Conservation (phyloP, 2,329 filamentous ascomycete genomes). For the Tolypocladium endophyticum region DNA sequence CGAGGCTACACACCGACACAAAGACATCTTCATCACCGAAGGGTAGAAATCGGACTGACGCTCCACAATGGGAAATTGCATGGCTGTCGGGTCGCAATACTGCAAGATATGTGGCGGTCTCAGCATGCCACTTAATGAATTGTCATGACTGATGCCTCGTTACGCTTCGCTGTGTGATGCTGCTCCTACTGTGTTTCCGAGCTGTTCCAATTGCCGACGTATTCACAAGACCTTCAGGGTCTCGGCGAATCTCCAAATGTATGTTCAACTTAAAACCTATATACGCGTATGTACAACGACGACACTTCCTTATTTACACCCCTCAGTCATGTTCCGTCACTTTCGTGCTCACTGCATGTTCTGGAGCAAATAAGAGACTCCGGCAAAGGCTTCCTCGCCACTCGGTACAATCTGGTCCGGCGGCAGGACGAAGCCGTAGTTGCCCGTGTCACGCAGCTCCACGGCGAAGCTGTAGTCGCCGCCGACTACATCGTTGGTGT, state of each 20-base stretch:
- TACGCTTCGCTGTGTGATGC: too few species aligned
- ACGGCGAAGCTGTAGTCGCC: conserved; percentile 30
- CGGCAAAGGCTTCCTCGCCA: conserved; percentile 31
- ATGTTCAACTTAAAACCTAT: background rate
- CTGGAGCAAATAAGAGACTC: conserved; percentile 48
- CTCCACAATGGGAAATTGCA: too few species aligned
- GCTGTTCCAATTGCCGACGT: background rate
- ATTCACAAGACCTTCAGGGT: background rate
- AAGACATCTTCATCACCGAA: conserved; percentile 65
- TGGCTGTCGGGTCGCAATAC: background rate
- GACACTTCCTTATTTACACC: background rate
- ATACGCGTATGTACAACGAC: background rate
- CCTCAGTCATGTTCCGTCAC: background rate
- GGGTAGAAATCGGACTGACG: background rate
- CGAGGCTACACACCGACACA: conserved; percentile 73
- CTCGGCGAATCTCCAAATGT: background rate
- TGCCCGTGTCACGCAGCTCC: conserved; percentile 26
- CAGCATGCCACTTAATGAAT: background rate
- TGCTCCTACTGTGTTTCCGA: background rate
- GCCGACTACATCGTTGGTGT: conserved; percentile 28
- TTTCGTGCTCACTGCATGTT: conserved; percentile 22
- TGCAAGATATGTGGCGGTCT: background rate
- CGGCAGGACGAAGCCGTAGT: conserved; percentile 32
- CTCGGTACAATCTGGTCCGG: conserved; percentile 30
- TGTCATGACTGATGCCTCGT: background rate